A percentile compares a stretch with the other conserved stretches of the same genome.
Conservation (phyloP, 176 grass and related monocot species). For the Aegilops speltoides region DNA sequence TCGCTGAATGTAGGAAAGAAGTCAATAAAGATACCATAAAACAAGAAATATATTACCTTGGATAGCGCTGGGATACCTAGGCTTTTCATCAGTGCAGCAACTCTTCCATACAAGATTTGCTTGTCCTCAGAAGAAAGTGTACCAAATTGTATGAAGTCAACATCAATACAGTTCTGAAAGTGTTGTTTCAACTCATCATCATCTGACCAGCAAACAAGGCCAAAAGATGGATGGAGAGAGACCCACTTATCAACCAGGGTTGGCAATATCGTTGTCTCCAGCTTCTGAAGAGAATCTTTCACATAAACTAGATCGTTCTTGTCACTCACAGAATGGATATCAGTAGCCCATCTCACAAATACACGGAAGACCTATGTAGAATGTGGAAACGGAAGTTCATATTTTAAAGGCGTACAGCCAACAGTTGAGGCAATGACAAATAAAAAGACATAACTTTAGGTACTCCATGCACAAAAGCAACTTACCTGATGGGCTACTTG, state of each 20-base stretch:
- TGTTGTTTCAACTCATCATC: constrained; percentile 73
- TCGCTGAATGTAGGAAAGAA: neutral
- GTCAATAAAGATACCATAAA: neutral
- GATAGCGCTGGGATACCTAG: constrained; percentile 85
- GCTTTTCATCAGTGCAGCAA: constrained; percentile 65
- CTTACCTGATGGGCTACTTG: constrained; percentile 69
- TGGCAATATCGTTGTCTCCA: constrained; percentile 76
- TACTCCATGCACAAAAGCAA: constrained; percentile 32
- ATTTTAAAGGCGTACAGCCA: constrained; percentile 21
- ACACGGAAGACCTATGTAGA: constrained; percentile 68
- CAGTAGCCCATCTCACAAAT: constrained; percentile 79
- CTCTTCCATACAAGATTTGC: constrained; percentile 52
- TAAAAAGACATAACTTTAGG: neutral
- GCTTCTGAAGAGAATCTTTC: constrained; percentile 79
- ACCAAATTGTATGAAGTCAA: constrained; percentile 71
- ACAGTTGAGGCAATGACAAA: neutral
- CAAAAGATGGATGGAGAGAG: constrained; percentile 88
- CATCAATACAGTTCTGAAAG: constrained; percentile 52
- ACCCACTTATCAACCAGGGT: constrained; percentile 89
- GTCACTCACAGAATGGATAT: constrained; percentile 47
- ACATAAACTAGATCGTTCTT: constrained; percentile 62
- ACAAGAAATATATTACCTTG: constrained; percentile 57
- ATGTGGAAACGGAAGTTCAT: neutral
- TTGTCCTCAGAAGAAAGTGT: constrained; percentile 61
- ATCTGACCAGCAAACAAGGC: constrained; percentile 91